These are phyloP conservation scores for Pichia membranifaciens DNA, from an alignment of 805 yeast species.

Conservation along the genomic window DNA sequence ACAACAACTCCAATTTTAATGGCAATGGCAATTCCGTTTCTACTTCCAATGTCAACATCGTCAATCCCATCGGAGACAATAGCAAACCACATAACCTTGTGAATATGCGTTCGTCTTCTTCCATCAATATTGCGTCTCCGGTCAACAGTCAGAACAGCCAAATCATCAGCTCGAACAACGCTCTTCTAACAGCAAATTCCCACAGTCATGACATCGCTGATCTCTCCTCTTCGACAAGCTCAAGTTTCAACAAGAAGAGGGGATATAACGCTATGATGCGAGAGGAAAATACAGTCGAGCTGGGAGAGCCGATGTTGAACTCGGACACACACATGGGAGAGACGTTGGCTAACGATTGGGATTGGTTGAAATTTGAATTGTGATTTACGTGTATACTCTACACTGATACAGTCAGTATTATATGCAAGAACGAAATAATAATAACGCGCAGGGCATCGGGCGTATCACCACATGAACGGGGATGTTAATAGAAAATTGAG, in stretches of 20 bases:
- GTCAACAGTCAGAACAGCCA: not conserved
- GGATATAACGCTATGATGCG: slow-evolving; percentile 4
- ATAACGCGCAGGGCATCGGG: no score
- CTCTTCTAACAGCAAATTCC: not conserved
- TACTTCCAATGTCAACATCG: no score
- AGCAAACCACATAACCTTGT: not conserved
- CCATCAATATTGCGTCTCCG: not conserved
- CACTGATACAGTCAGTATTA: no score
- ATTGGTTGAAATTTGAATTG: slow-evolving; percentile 32
- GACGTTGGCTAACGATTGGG: slow-evolving; percentile 31
- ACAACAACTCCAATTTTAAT: not conserved
- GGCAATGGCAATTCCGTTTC: not conserved
- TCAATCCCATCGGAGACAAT: no score
- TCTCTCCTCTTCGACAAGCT: not conserved
- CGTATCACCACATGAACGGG: no score
- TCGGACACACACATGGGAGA: slow-evolving; percentile 30
- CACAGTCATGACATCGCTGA: not conserved
- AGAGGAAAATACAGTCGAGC: slow-evolving; percentile 8
- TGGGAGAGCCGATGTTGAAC: slow-evolving; percentile 16
- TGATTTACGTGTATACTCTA: not conserved
- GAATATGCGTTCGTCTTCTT: not conserved
- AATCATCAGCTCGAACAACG: not conserved
- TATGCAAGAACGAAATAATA: no score
- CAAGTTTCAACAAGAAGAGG: slow-evolving; percentile 8
- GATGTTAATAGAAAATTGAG: no score